These are phyloP conservation scores for Phalaenopsis hybrid DNA, from an alignment of 116 monocot species.

Conservation along the genomic window DNA sequence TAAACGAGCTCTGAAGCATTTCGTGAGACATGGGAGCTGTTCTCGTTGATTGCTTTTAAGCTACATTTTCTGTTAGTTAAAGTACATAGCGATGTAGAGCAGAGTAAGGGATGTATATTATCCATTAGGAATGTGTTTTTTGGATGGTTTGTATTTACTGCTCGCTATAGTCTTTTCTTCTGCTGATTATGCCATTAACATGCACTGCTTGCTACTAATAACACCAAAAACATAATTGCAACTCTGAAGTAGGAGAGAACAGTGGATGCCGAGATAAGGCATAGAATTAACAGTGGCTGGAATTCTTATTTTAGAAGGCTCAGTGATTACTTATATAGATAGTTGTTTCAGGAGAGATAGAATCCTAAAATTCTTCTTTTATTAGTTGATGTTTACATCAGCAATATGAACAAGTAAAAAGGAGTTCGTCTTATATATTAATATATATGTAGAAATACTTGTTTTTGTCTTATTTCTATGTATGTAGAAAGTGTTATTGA, in stretches of 20 bases:
- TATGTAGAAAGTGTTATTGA: neutral
- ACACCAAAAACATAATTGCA: neutral
- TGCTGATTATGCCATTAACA: neutral
- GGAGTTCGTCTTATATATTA: no score
- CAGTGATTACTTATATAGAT: neutral
- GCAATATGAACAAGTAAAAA: neutral
- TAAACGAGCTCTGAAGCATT: neutral
- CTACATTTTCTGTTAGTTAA: conserved; percentile 2
- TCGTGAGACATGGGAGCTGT: neutral
- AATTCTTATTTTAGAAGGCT: neutral
- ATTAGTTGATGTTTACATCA: neutral
- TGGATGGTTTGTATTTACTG: neutral
- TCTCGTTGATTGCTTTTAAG: neutral
- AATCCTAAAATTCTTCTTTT: neutral
- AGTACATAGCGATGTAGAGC: neutral
- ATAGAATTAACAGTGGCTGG: neutral
- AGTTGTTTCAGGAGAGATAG: neutral
- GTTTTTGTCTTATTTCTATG: neutral
- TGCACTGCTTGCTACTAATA: neutral
- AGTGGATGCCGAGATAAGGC: neutral
- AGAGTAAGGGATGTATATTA: no score
- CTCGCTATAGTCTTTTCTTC: neutral
- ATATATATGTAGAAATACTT: no score
- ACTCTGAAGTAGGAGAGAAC: neutral
- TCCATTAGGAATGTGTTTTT: neutral